A percentile compares a stretch with the other conserved stretches of the same genome.
These are phyloP conservation scores for Durotheca rogersii DNA, from an alignment of 495 filamentous ascomycete genomes.

Conservation along the genomic window DNA sequence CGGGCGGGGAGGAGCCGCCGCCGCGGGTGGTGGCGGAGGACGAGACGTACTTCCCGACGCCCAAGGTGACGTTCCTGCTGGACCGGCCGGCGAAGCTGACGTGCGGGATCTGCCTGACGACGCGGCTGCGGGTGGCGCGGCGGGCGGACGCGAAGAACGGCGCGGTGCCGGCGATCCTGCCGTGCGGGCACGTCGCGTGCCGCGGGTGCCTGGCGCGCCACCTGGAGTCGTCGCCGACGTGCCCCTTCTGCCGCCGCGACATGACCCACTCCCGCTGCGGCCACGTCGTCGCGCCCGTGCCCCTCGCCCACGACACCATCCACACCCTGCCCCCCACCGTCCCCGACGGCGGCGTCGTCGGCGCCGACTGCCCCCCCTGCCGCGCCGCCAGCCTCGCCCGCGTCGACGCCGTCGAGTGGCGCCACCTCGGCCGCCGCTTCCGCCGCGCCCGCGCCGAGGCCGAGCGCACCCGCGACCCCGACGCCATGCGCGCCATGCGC, in stretches of 20 bases:
- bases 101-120: conserved; percentile 26
- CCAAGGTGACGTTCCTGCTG: conserved; percentile 28
- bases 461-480: too few relatives aligned
- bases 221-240: conserved; percentile 3
- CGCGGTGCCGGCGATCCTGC: conserved; percentile 3
- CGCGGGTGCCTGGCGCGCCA: conserved; percentile 8
- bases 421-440: too few relatives aligned
- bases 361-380: conserved; percentile 3
- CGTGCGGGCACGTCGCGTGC: conserved; percentile 30
- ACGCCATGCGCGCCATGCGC: too few relatives aligned
- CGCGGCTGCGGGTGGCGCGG: conserved; percentile 3
- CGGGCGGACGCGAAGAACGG: neutral
- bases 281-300: conserved; percentile 10
- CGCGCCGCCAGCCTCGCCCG: neutral
- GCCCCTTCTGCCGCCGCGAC: conserved; percentile 24
- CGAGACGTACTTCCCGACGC: conserved; percentile 23
- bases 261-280: conserved; percentile 11
- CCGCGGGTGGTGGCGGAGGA: neutral
- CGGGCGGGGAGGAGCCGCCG: too few relatives aligned
- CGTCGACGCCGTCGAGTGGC: neutral
- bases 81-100: conserved; percentile 18
- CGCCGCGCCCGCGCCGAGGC: too few relatives aligned
- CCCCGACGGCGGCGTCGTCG: conserved; percentile 6
- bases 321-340: conserved; percentile 21
- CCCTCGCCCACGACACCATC: conserved; percentile 18